Evolutionary conservation across 495 filamentous ascomycete genomes (phyloP).

Genomic region (Sporormia fimetaria): DNA sequence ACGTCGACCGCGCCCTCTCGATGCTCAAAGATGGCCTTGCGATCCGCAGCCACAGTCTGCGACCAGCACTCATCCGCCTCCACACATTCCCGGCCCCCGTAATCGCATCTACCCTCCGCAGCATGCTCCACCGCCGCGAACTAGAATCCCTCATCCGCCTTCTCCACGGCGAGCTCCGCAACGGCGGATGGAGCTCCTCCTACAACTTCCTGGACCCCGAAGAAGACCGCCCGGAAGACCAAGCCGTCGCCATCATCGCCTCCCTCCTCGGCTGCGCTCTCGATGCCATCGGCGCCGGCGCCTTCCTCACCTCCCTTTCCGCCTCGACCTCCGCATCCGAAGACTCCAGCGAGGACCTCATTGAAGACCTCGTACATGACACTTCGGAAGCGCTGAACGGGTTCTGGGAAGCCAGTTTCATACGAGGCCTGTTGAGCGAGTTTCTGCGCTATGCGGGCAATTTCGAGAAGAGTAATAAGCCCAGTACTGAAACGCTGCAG

Average conservation of each 20-base stretch:
- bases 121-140: conserved; percentile 53
- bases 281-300: conserved; percentile 71
- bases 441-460: conserved; percentile 49
- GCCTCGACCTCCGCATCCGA: conserved; percentile 35
- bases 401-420: conserved; percentile 58
- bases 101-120: conserved; percentile 52
- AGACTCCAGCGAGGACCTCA: conserved; percentile 45
- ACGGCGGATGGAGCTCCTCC: conserved; percentile 57
- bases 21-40: conserved; percentile 28
- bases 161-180: conserved; percentile 52
- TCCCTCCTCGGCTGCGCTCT: conserved; percentile 63
- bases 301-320: conserved; percentile 64
- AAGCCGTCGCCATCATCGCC: conserved; percentile 40
- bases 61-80: conserved; percentile 47
- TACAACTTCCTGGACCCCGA: conserved; percentile 45
- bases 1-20: conserved; percentile 29
- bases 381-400: conserved; percentile 66
- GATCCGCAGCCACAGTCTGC: conserved; percentile 27
- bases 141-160: conserved; percentile 62
- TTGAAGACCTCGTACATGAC: conserved; percentile 58
- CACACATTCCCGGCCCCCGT: conserved; percentile 46
- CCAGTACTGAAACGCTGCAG: conserved; percentile 3
- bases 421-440: conserved; percentile 57
- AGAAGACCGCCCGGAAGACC: conserved; percentile 38
- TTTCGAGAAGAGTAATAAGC: conserved; percentile 12